phyloP scores from a whole-genome alignment of 202 grass and related monocot genomes.

The Musa balbisiana region DNA sequence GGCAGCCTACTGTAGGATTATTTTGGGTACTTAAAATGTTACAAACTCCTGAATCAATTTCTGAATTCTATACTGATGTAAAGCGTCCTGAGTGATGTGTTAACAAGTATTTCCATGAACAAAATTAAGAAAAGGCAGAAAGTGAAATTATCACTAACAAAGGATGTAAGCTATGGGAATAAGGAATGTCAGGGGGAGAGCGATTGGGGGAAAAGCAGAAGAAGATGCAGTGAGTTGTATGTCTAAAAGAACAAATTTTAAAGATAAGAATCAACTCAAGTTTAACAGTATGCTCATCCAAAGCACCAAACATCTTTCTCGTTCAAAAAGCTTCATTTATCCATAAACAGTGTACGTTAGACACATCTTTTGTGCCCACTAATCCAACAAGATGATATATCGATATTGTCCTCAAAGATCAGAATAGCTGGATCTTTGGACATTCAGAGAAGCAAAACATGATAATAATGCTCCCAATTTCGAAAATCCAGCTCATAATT shows the following conservation, averaged over 20 bases:
- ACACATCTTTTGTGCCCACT: too few species aligned
- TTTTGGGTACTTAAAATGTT: too few species aligned
- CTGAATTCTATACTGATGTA: too few species aligned
- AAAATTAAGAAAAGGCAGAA: too few species aligned
- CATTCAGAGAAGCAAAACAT: neutral
- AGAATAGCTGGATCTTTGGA: neutral
- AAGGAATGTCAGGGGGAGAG: neutral
- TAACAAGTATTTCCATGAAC: too few species aligned
- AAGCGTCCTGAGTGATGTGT: too few species aligned
- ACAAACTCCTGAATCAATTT: too few species aligned
- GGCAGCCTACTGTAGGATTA: too few species aligned
- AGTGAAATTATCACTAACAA: neutral
- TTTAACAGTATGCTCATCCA: neutral
- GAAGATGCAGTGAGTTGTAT: neutral
- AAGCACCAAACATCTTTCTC: neutral
- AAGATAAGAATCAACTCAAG: neutral
- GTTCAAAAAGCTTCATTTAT: neutral
- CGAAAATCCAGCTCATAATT: neutral
- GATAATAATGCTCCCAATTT: neutral
- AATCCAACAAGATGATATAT: too few species aligned
- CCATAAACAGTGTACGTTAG: too few species aligned
- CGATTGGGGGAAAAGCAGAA: neutral
- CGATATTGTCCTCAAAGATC: too few species aligned
- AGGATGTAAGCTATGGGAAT: neutral
- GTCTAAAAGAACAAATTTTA: neutral